Percentiles rank a stretch among this genome's conserved stretches.
These are phyloP conservation scores for Sclerotinia minor DNA, from an alignment of 2,329 filamentous ascomycete species.

Conservation along the genomic window DNA sequence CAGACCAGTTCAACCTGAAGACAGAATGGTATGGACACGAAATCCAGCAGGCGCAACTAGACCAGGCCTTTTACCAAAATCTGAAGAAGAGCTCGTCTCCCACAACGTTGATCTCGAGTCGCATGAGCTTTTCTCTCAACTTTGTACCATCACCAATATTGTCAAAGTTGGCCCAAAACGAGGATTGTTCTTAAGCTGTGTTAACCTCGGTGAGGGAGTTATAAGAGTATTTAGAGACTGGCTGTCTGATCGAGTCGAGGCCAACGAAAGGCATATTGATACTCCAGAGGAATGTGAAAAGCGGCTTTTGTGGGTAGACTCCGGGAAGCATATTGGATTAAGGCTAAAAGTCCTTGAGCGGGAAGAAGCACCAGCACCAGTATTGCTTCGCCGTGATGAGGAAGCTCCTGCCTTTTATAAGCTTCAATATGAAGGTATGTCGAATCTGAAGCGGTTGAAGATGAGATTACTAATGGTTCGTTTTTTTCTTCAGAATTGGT, in stretches of 20 bases:
- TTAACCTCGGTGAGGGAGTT: constrained; percentile 67
- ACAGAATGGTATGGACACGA: constrained; percentile 42
- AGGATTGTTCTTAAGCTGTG: constrained; percentile 63
- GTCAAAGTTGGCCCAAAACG: constrained; percentile 63
- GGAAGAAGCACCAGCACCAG: constrained; percentile 47
- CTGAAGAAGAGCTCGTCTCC: constrained; percentile 50
- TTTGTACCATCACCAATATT: constrained; percentile 67
- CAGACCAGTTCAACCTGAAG: constrained; percentile 59
- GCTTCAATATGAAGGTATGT: constrained; percentile 69
- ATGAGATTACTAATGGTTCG: neutral
- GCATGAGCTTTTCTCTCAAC: constrained; percentile 72
- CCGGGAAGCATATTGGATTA: constrained; percentile 63
- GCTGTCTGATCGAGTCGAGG: constrained; percentile 50
- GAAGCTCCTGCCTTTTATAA: constrained; percentile 69
- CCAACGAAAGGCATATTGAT: constrained; percentile 2
- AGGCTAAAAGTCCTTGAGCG: constrained; percentile 63
- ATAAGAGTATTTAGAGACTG: constrained; percentile 72
- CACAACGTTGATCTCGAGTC: constrained; percentile 66
- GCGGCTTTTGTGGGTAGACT: constrained; percentile 68
- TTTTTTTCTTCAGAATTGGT: constrained; percentile 59
- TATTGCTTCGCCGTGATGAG: constrained; percentile 52
- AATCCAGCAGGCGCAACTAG: constrained; percentile 43
- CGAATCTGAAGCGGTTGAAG: neutral
- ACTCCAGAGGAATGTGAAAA: constrained; percentile 40
- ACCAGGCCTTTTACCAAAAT: constrained; percentile 33